Evolutionary conservation across 169 alveolate genomes (phyloP).

Genomic region (Condylostoma magnum): DNA sequence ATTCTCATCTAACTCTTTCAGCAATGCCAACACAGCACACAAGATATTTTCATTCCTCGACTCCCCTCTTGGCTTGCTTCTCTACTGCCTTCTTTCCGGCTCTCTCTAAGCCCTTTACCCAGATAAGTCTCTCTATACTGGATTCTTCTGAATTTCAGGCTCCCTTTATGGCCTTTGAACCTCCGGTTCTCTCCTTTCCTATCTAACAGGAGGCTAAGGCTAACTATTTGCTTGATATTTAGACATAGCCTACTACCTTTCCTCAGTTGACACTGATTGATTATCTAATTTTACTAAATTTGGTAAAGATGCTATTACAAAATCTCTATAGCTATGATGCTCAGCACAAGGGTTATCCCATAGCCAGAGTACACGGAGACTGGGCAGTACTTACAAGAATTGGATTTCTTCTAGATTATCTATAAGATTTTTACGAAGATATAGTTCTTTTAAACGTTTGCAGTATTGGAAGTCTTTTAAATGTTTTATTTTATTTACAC

Average conservation of each 20-base stretch:
- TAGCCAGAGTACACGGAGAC: conserved; percentile 70
- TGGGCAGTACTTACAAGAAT: conserved; percentile 59
- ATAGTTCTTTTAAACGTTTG: conserved; percentile 64
- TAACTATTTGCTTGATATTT: too few species aligned
- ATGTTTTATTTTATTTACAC: conserved; percentile 62
- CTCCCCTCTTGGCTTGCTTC: background rate
- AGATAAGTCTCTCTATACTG: too few species aligned
- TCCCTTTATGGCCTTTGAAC: too few species aligned
- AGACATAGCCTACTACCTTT: conserved; percentile 24
- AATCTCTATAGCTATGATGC: conserved; percentile 56
- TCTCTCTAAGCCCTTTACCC: too few species aligned
- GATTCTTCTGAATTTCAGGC: too few species aligned
- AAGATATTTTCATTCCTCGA: conserved; percentile 61
- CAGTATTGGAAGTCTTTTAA: conserved; percentile 55
- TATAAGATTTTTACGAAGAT: conserved; percentile 67
- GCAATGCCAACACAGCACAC: conserved; percentile 60
- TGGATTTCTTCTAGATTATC: conserved; percentile 60
- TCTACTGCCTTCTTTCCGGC: background rate
- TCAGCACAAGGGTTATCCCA: conserved; percentile 82
- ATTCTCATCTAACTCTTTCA: conserved; percentile 63
- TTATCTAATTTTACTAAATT: conserved; percentile 76
- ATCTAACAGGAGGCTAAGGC: too few species aligned
- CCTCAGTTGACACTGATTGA: conserved; percentile 56
- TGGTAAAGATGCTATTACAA: conserved; percentile 70
- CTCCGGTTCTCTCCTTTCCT: too few species aligned